Conservation (phyloP, 140 eudicot genomes). For the Anethum foeniculum region DNA sequence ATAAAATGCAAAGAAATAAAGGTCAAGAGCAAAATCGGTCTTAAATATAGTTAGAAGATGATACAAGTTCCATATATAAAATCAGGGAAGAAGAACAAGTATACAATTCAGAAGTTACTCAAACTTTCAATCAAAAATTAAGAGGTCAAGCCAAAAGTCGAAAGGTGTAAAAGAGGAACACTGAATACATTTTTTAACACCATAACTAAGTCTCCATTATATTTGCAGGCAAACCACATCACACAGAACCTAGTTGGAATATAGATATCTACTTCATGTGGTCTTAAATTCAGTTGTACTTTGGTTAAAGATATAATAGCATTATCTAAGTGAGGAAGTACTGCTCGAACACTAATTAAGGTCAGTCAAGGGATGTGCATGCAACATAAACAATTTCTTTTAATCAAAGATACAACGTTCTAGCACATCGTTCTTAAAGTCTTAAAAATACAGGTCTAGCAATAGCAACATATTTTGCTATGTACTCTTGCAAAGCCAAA, state of each 20-base stretch:
- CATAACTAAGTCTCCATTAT: not conserved
- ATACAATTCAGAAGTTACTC: not conserved
- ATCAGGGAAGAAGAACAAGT: no score
- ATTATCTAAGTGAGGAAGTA: not conserved
- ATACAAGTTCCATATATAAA: not conserved
- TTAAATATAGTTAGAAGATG: not conserved
- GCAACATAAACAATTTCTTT: not conserved
- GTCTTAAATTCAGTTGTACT: not conserved
- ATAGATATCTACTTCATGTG: not conserved
- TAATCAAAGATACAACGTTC: not conserved
- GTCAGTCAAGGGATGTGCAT: slow-evolving; percentile 3
- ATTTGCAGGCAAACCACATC: not conserved
- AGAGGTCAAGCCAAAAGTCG: not conserved
- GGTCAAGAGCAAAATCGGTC: not conserved
- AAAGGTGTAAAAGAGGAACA: not conserved
- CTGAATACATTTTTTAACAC: not conserved
- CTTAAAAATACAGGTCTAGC: slow-evolving; percentile 1
- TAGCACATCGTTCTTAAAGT: not conserved
- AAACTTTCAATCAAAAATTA: not conserved
- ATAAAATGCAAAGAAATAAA: not conserved
- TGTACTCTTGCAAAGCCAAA: slow-evolving; percentile 4
- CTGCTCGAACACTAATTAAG: not conserved
- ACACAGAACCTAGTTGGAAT: not conserved
- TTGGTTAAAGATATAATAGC: not conserved
- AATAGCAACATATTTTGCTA: slow-evolving; percentile 5